Evolutionary conservation across 192 early-diverging fungal genomes (phyloP).

Genomic region (Coemansia sp.): DNA sequence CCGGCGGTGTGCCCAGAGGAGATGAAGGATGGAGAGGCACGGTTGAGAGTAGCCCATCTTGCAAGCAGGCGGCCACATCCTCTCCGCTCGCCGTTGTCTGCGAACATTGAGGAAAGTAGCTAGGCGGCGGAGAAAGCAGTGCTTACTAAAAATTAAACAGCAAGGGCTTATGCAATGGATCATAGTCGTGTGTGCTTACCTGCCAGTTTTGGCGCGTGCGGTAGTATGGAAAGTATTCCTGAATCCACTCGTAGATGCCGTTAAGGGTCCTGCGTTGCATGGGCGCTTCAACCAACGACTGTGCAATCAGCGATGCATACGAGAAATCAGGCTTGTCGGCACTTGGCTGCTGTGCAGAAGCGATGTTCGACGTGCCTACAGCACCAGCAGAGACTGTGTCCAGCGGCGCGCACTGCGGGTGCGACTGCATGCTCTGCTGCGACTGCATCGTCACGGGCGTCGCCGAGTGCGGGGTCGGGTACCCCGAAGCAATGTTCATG

Average conservation of each 20-base stretch:
- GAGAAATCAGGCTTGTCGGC: slow-evolving; percentile 73
- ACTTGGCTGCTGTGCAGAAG: slow-evolving; percentile 19
- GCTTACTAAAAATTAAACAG: neutral
- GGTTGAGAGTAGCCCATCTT: neutral
- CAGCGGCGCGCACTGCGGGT: slow-evolving; percentile 16
- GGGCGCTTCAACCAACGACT: slow-evolving; percentile 71
- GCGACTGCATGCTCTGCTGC: slow-evolving; percentile 16
- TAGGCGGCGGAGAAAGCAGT: neutral
- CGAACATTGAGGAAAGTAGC: neutral
- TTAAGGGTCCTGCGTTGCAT: slow-evolving; percentile 72
- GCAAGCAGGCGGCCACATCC: neutral
- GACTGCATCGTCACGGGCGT: slow-evolving; percentile 29
- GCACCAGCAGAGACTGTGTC: slow-evolving; percentile 9
- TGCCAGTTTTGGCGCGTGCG: slow-evolving; percentile 64
- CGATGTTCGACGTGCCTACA: slow-evolving; percentile 8
- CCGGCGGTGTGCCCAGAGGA: neutral
- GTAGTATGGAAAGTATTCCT: slow-evolving; percentile 78
- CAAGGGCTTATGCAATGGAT: slow-evolving; percentile 9
- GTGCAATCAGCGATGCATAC: slow-evolving; percentile 80
- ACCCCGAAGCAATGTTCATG: slow-evolving; percentile 54
- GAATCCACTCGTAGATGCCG: slow-evolving; percentile 86
- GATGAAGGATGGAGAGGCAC: slow-evolving; percentile 2
- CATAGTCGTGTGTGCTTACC: slow-evolving; percentile 30
- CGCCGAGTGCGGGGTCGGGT: slow-evolving; percentile 43
- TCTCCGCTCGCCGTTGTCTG: neutral